phyloP scores from a whole-genome alignment of 202 grass and related monocot species.

The Brachypodium distachyon region DNA sequence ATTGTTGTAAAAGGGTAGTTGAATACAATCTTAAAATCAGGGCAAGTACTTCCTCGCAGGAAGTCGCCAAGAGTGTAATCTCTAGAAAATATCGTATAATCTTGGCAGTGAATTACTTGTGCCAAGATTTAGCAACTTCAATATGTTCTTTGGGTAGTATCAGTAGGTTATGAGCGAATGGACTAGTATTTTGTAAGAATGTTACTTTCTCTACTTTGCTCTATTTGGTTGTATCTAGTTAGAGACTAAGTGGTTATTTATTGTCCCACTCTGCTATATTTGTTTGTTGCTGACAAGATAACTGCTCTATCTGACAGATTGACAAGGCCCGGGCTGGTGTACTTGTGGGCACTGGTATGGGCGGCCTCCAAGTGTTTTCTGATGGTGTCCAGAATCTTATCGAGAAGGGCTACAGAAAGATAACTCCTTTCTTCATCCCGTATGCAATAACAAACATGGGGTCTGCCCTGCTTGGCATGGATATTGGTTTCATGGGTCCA shows the following conservation, averaged over 20 bases:
- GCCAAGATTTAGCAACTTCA: not conserved
- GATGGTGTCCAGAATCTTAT: slow-evolving; percentile 74
- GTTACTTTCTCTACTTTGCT: not conserved
- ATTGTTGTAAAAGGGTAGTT: not conserved
- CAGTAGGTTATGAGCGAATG: not conserved
- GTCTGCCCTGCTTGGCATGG: slow-evolving; percentile 79
- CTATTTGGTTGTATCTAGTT: not conserved
- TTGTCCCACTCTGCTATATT: not conserved
- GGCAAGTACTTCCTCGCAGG: not conserved
- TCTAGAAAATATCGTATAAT: not conserved
- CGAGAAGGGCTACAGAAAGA: slow-evolving; percentile 74
- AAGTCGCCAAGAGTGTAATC: not conserved
- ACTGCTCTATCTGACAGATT: slow-evolving; percentile 35
- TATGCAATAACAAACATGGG: slow-evolving; percentile 84
- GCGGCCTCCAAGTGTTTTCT: slow-evolving; percentile 64
- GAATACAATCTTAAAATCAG: not conserved
- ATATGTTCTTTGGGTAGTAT: not conserved
- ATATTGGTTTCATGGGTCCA: slow-evolving; percentile 93
- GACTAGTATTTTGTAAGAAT: not conserved
- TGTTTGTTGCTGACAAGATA: slow-evolving; percentile 5
- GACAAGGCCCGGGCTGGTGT: slow-evolving; percentile 79
- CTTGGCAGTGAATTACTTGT: not conserved
- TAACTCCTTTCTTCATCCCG: slow-evolving; percentile 83
- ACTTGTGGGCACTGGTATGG: slow-evolving; percentile 83
- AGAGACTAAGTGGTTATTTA: not conserved